Evolutionary conservation across 139 green algal species (phyloP).

Genomic region (Coccomyxa sp.): DNA sequence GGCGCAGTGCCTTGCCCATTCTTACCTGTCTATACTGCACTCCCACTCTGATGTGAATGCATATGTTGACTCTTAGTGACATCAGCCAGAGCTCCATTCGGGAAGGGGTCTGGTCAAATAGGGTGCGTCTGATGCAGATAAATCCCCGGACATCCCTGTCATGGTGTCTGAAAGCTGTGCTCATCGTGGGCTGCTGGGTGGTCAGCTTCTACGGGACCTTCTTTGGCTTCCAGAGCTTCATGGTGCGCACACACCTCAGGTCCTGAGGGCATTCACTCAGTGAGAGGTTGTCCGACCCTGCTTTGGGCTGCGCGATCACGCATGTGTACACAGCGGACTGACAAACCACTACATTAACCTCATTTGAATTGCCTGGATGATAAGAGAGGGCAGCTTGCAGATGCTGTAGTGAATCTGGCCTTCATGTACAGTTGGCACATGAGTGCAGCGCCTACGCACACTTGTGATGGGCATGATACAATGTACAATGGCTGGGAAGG

Average conservation of each 20-base stretch:
- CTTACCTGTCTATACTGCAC: no score
- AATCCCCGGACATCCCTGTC: slow-evolving; percentile 40
- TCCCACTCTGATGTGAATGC: neutral
- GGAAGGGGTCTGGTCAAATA: neutral
- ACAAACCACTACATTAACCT: no score
- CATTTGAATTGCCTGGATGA: no score
- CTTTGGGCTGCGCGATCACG: no score
- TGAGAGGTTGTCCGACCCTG: neutral
- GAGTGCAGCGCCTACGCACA: neutral
- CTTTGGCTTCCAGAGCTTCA: slow-evolving; percentile 31
- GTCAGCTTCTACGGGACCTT: slow-evolving; percentile 45
- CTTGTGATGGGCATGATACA: no score
- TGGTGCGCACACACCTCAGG: slow-evolving; percentile 15
- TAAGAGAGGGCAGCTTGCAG: no score
- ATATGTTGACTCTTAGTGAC: neutral
- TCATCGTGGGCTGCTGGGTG: slow-evolving; percentile 39
- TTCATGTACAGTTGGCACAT: neutral
- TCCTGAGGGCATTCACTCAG: neutral
- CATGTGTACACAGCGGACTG: no score
- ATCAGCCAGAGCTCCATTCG: neutral
- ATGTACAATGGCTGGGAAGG: no score
- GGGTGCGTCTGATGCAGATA: slow-evolving; percentile 22
- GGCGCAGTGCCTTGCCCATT: neutral
- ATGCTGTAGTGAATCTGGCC: no score
- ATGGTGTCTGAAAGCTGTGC: slow-evolving; percentile 57